Percentiles rank a stretch among this genome's conserved stretches.
Evolutionary conservation across 495 filamentous ascomycete species (phyloP).

Genomic region (Mytilinidion resinicola): DNA sequence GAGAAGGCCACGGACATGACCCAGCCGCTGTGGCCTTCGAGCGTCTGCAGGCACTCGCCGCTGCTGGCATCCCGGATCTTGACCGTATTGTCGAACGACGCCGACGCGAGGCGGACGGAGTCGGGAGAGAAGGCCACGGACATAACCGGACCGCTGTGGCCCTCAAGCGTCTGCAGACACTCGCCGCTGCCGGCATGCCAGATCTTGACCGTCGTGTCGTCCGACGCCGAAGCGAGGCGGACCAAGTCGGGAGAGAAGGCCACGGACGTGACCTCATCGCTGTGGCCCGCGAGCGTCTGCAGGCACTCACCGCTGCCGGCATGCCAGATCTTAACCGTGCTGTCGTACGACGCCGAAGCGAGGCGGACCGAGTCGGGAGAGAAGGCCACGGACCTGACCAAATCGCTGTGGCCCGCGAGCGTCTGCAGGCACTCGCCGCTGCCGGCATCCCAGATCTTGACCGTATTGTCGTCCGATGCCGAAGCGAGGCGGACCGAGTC

Average conservation of each 20-base stretch:
- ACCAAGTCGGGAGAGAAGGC: background rate
- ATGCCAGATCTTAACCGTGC: slow-evolving; percentile 79
- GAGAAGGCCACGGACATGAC: slow-evolving; percentile 22
- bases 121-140: background rate
- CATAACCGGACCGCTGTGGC: background rate
- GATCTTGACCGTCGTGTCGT: slow-evolving; percentile 74
- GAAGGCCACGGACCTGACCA: slow-evolving; percentile 13
- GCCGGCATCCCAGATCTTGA: slow-evolving; percentile 92
- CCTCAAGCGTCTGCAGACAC: slow-evolving; percentile 3
- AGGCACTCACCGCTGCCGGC: slow-evolving; percentile 84
- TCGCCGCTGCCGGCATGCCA: background rate
- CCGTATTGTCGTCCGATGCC: slow-evolving; percentile 86
- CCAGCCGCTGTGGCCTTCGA: background rate
- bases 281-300: slow-evolving; percentile 87
- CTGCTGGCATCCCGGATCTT: slow-evolving; percentile 3
- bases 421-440: slow-evolving; percentile 81
- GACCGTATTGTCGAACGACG: background rate
- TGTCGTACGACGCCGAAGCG: slow-evolving; percentile 87
- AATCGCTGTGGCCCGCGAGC: slow-evolving; percentile 37
- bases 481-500: slow-evolving; percentile 67
- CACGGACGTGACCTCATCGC: background rate
- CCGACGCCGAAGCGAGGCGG: slow-evolving; percentile 28
- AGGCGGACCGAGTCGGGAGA: no score
- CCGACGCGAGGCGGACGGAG: background rate
- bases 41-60: background rate